phyloP scores from a whole-genome alignment of 768 basidiomycete genomes.

The Lactarius hatsudake region DNA sequence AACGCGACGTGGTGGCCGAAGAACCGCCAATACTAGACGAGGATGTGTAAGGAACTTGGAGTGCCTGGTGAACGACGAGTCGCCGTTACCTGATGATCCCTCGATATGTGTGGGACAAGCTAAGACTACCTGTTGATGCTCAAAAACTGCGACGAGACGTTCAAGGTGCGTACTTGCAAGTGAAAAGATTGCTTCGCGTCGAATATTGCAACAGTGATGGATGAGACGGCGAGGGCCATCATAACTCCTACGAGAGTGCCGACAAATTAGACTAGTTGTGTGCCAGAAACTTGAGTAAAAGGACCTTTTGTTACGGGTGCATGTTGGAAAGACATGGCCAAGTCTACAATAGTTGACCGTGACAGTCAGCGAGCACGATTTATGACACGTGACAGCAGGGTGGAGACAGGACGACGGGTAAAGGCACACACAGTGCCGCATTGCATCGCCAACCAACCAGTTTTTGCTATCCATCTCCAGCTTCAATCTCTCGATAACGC shows the following conservation, averaged over 20 bases:
- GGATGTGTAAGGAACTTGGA: not conserved
- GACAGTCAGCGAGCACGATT: not conserved
- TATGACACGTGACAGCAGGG: constrained; percentile 17
- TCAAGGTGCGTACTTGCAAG: constrained; percentile 55
- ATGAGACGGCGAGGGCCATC: constrained; percentile 64
- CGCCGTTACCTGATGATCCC: constrained; percentile 73
- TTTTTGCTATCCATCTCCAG: not conserved
- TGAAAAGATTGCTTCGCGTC: constrained; percentile 89
- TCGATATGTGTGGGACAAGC: constrained; percentile 88
- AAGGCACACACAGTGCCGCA: not conserved
- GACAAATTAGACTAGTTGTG: constrained; percentile 4
- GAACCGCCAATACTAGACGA: constrained; percentile 80
- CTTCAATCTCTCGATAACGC: constrained; percentile 32
- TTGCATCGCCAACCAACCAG: not conserved
- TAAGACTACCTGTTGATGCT: constrained; percentile 32
- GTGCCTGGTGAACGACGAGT: not conserved
- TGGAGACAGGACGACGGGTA: not conserved
- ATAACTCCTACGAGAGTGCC: constrained; percentile 59
- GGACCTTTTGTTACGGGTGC: constrained; percentile 81
- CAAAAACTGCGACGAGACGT: constrained; percentile 11
- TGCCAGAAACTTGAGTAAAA: not conserved
- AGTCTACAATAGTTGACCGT: too few species aligned
- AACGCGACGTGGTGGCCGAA: constrained; percentile 70
- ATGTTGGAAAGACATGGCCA: constrained; percentile 73
- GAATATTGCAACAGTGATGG: constrained; percentile 73